Conservation (phyloP, 805 yeast genomes). For the Myxozyma sirexii region DNA sequence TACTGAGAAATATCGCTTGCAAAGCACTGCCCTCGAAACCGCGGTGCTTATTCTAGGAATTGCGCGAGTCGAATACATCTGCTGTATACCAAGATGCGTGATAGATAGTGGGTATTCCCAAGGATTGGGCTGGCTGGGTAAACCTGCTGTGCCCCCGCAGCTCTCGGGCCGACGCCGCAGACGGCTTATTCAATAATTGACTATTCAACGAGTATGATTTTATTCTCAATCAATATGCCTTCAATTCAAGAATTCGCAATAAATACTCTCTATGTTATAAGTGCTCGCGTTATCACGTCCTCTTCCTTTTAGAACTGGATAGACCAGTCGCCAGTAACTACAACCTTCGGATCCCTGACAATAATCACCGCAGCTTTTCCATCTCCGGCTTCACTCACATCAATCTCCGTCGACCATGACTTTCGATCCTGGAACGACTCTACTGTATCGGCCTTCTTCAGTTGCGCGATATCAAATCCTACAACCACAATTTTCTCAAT, state of each 20-base stretch:
- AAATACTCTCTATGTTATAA: no score
- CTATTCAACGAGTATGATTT: no score
- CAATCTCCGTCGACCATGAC: conserved; percentile 46
- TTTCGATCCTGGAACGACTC: conserved; percentile 46
- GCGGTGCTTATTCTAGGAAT: background rate
- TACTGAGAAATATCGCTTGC: conserved; percentile 8
- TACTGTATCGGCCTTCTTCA: conserved; percentile 32
- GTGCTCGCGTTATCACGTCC: no score
- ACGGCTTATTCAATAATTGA: background rate
- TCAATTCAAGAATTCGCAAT: no score
- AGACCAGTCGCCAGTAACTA: conserved; percentile 53
- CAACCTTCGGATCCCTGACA: conserved; percentile 57
- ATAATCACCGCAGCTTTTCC: conserved; percentile 36
- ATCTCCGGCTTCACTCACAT: conserved; percentile 27
- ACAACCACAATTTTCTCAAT: conserved; percentile 61
- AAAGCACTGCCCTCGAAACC: background rate
- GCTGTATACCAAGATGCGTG: no score
- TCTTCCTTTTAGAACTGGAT: conserved; percentile 40
- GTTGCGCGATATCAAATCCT: conserved; percentile 40
- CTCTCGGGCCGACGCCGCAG: background rate
- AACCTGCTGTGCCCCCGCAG: no score
- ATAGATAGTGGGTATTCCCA: no score
- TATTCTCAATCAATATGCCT: no score
- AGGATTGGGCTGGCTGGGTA: no score
- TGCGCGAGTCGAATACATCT: no score